Percentiles rank a stretch among this genome's conserved stretches.
These are phyloP conservation scores for Basipetospora sp. DNA, from an alignment of 2,329 filamentous ascomycete genomes.

Conservation along the genomic window DNA sequence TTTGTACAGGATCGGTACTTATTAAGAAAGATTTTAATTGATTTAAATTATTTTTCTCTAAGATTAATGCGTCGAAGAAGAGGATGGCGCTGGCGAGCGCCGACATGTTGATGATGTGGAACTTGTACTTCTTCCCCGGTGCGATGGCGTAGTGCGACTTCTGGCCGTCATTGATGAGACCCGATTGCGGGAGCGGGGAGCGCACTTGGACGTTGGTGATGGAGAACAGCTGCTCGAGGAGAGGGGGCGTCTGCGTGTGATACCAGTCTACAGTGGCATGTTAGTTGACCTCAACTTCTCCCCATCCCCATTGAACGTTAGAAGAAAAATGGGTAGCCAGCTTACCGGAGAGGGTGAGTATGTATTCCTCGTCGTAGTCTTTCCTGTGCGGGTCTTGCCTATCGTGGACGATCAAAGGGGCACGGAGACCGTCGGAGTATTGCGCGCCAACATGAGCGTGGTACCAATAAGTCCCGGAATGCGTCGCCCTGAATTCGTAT, in stretches of 20 bases:
- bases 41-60: too few species aligned
- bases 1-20: too few species aligned
- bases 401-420: constrained; percentile 38
- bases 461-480: constrained; percentile 33
- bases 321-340: too few species aligned
- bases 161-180: constrained; percentile 35
- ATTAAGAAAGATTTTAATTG: too few species aligned
- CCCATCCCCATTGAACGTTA: too few species aligned
- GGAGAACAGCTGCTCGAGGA: constrained; percentile 32
- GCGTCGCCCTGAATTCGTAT: constrained; percentile 34
- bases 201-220: constrained; percentile 31
- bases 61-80: constrained; percentile 27
- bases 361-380: constrained; percentile 36
- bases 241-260: constrained; percentile 34
- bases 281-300: neutral
- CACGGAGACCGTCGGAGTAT: constrained; percentile 44
- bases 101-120: constrained; percentile 30
- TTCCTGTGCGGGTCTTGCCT: constrained; percentile 29
- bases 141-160: constrained; percentile 11
- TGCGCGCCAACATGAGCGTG: constrained; percentile 22
- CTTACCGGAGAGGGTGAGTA: constrained; percentile 30
- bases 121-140: constrained; percentile 21
- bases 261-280: constrained; percentile 35
- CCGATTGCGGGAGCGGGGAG: constrained; percentile 37
- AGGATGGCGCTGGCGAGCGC: constrained; percentile 28